Evolutionary conservation across 305 asterid genomes (phyloP), one percentile per base, ranked within the genome.

Genomic region (Lippia alba): DNA sequence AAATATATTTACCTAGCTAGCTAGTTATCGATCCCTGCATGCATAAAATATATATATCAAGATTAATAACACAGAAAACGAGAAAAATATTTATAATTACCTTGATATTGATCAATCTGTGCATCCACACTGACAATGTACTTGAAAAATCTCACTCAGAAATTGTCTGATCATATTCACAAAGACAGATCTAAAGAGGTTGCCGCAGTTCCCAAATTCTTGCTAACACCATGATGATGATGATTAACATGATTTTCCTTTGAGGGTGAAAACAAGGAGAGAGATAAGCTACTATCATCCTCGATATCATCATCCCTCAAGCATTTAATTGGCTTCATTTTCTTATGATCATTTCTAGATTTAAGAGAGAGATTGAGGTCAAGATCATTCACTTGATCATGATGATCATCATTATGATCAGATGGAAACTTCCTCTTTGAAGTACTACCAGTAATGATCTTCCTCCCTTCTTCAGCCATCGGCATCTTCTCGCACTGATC

Each of bases 281-380:
- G 83, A 4, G 83, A 65, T 33, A 82, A 72, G 10, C 34, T 66
- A 18, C 71, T 66, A 70, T 74, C 79, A 15, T 74, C 67, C 19
- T 51, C 64, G 2, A 14, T 48, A 39, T 51, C 12, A 3, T 32
- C 82, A 39, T 63, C 74, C 49, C 69, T 78, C 67, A 70, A 56
- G 19, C 48, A 44, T 6, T 1, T 50, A 10, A 45, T 71, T 45
- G 56, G 45, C 4, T 44, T 24, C 39, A 66, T 11, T 30, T 70
- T 66, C 36, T 60, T 71, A 58, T 24, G 30, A 24, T 64, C 71
- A 17, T 62, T 50, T 5, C 45, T 10, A 45, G 80, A 62, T 73
- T 81, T 62, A 51, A 83, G 72, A 32, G 87, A 83, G 6, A 87
- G 77, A 51, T 87, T 80, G 67, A 87, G 81, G 56, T 87, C 90